Base-by-base conservation (phyloP, 1,139 yeast genomes). In the Protomyces macrosporus region DNA sequence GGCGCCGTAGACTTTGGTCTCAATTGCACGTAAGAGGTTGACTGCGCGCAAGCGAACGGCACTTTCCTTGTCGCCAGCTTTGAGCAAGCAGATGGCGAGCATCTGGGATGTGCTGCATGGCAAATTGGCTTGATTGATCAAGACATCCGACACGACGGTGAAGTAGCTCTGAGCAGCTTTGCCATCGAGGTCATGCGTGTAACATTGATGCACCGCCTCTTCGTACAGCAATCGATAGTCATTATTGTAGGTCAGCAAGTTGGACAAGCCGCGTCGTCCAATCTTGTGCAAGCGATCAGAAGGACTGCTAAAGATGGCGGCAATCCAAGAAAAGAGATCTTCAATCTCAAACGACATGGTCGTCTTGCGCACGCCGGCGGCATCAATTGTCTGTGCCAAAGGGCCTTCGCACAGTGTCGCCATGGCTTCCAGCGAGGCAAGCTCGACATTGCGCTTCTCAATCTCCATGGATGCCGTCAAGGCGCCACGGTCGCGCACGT, bases 381-480 rank as follows among this genome's bases (percentile, higher is more conserved):
- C 60, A 32, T 68, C 73, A 3, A 68, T 64, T 6, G 72, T 68
- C 55, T 74, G 75, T 3, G 71, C 67, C 14, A 76, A 66, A 0
- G 75, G 74, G 0, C 78, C 78, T 16, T 67, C 82, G 69, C 96
- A 86, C 36, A 93, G 76, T 0, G 86, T 80, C 0, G 96, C 88
- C 95, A 95, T 88, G 55, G 96, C 85, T 67, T 90, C 87, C 60
- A 90, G 78, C 0, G 95, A 82, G 0, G 96, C 81, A 42, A 81
- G 77, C 69, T 90, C 91, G 12, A 91, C 75, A 40, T 86, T 84
- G 60, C 85, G 82, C 69, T 83, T 83, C 72, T 91, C 97, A 53
- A 91, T 81, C 72, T 93, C 98, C 67, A 93, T 79, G 3, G 93
- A 85, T 0, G 98, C 95, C 51, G 83, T 80, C 12, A 87, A 76